Evolutionary conservation across 495 filamentous ascomycete species (phyloP).

Genomic region (Hypomontagnella monticulosa): DNA sequence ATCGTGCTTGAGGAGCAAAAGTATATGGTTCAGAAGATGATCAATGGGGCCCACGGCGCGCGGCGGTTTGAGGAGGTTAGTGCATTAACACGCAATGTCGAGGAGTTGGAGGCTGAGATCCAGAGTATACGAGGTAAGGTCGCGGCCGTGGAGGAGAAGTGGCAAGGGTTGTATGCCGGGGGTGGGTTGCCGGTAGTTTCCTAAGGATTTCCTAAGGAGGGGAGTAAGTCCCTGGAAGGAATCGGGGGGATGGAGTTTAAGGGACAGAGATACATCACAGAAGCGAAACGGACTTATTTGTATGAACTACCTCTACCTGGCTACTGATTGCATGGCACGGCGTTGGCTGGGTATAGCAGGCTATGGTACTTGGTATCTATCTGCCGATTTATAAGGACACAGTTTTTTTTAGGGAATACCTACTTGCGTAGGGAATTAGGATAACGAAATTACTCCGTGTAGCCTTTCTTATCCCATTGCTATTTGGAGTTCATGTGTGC

Average conservation of each 20-base stretch:
- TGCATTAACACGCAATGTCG: conserved; percentile 79
- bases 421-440: no score
- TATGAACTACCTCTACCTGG: conserved; percentile 7
- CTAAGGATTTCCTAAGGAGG: conserved; percentile 3
- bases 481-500: no score
- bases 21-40: conserved; percentile 91
- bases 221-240: background rate
- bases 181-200: conserved; percentile 24
- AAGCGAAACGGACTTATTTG: background rate
- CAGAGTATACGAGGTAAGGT: conserved; percentile 68
- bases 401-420: background rate
- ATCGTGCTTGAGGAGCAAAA: conserved; percentile 95
- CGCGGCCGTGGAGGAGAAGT: conserved; percentile 62
- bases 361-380: conserved; percentile 9
- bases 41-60: conserved; percentile 79
- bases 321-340: conserved; percentile 43
- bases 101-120: conserved; percentile 87
- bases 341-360: conserved; percentile 35
- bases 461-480: no score
- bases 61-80: conserved; percentile 91
- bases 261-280: background rate
- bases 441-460: no score
- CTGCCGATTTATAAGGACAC: background rate
- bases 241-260: no score
- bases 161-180: conserved; percentile 58